These are phyloP conservation scores for Kodamaea fukazawae DNA, from an alignment of 805 yeast genomes.

Conservation along the genomic window DNA sequence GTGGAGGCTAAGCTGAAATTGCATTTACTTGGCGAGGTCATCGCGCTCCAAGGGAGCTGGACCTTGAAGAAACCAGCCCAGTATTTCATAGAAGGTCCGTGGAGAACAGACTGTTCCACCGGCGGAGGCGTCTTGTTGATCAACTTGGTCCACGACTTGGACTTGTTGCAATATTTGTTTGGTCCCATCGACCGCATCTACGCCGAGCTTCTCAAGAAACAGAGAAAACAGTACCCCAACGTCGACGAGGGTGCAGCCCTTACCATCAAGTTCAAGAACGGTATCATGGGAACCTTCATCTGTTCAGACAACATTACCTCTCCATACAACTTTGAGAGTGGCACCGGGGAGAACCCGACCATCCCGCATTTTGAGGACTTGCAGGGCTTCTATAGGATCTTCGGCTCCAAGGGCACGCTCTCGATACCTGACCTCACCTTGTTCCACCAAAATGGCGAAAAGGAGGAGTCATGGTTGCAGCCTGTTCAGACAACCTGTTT, in stretches of 20 bases:
- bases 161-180: conserved; percentile 37
- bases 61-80: conserved; percentile 33
- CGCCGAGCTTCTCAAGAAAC: conserved; percentile 36
- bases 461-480: conserved; percentile 27
- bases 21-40: conserved; percentile 26
- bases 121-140: conserved; percentile 44
- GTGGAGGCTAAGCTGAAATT: conserved; percentile 36
- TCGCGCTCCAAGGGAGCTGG: conserved; percentile 44
- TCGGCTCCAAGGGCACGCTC: conserved; percentile 39
- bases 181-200: conserved; percentile 40
- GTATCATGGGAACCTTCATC: conserved; percentile 40
- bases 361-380: conserved; percentile 30
- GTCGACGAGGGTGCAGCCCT: conserved; percentile 45
- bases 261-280: conserved; percentile 35
- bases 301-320: conserved; percentile 42
- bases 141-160: conserved; percentile 42
- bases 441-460: conserved; percentile 27
- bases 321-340: conserved; percentile 40
- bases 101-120: conserved; percentile 33
- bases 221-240: conserved; percentile 22
- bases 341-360: conserved; percentile 45
- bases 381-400: conserved; percentile 37
- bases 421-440: conserved; percentile 41
- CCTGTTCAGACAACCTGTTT: conserved; percentile 16
- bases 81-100: conserved; percentile 35